Percentiles rank a stretch among this genome's conserved stretches.
Evolutionary conservation across 129 eudicot genomes (phyloP).

Genomic region (Lonicera japonica): DNA sequence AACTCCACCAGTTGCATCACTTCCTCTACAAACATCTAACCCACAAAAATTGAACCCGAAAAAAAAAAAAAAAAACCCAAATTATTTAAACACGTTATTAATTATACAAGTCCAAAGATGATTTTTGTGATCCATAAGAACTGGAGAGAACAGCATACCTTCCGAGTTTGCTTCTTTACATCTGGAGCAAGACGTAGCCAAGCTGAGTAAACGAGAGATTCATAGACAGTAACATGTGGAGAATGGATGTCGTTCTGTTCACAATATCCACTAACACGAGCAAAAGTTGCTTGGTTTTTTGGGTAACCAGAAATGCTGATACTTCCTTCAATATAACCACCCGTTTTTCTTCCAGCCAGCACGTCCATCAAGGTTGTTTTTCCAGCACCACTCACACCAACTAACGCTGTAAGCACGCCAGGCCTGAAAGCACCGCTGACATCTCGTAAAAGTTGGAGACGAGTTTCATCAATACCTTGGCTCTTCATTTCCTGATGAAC

Average conservation of each 20-base stretch:
- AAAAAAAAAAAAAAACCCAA: background rate
- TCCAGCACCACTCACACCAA: constrained; percentile 88
- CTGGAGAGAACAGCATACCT: constrained; percentile 22
- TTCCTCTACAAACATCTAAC: constrained; percentile 76
- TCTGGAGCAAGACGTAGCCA: constrained; percentile 71
- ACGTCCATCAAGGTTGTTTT: constrained; percentile 85
- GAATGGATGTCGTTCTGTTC: constrained; percentile 85
- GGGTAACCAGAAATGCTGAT: constrained; percentile 61
- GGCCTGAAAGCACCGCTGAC: constrained; percentile 75
- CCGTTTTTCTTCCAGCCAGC: constrained; percentile 72
- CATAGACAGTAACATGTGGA: constrained; percentile 74
- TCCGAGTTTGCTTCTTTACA: constrained; percentile 44
- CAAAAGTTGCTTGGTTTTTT: constrained; percentile 67
- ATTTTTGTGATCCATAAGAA: too few relatives aligned
- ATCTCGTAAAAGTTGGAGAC: constrained; percentile 50
- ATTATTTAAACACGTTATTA: too few relatives aligned
- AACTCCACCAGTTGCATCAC: constrained; percentile 80
- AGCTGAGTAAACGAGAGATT: constrained; percentile 67
- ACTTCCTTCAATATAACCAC: constrained; percentile 68
- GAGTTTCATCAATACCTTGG: constrained; percentile 54
- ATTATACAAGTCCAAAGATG: too few relatives aligned
- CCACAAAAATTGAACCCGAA: background rate
- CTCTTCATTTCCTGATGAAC: constrained; percentile 62
- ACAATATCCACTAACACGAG: constrained; percentile 69
- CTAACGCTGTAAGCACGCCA: constrained; percentile 66